Conservation (phyloP, 2,329 filamentous ascomycete species). For the Eutypella sp. region DNA sequence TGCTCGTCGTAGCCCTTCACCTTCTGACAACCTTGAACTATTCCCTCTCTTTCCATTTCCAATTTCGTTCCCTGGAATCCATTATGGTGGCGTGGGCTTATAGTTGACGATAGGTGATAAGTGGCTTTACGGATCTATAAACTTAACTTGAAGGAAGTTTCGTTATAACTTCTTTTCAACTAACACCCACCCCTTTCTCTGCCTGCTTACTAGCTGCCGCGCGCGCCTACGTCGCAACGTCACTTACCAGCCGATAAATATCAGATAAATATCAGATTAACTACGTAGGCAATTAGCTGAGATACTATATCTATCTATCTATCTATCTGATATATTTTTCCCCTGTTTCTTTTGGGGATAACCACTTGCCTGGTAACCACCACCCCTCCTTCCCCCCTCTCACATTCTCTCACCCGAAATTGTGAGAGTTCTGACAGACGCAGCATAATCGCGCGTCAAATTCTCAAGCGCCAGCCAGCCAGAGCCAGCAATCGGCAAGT, state of each 20-base stretch:
- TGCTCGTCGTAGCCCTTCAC: not conserved
- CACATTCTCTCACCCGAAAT: too few relatives aligned
- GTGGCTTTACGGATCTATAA: not conserved
- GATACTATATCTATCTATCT: too few relatives aligned
- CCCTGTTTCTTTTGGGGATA: too few relatives aligned
- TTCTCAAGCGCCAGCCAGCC: constrained; percentile 32
- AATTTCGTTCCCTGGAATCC: not conserved
- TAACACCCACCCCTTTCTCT: not conserved
- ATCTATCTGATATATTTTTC: too few relatives aligned
- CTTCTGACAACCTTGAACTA: not conserved
- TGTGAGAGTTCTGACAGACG: constrained; percentile 31
- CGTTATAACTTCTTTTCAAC: too few relatives aligned
- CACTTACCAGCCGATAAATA: not conserved
- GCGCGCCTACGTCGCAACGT: not conserved
- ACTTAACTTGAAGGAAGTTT: too few relatives aligned
- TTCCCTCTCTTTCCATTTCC: not conserved
- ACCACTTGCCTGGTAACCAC: too few relatives aligned
- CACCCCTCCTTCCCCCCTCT: too few relatives aligned
- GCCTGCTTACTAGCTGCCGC: not conserved
- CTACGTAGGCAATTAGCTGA: too few relatives aligned
- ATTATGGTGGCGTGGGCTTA: not conserved
- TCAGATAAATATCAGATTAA: not conserved
- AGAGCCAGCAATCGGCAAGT: constrained; percentile 5
- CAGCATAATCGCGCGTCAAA: constrained; percentile 44
- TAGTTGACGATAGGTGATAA: not conserved